Conservation (phyloP, 1,284 basidiomycete species). For the Puccinia triticina region DNA sequence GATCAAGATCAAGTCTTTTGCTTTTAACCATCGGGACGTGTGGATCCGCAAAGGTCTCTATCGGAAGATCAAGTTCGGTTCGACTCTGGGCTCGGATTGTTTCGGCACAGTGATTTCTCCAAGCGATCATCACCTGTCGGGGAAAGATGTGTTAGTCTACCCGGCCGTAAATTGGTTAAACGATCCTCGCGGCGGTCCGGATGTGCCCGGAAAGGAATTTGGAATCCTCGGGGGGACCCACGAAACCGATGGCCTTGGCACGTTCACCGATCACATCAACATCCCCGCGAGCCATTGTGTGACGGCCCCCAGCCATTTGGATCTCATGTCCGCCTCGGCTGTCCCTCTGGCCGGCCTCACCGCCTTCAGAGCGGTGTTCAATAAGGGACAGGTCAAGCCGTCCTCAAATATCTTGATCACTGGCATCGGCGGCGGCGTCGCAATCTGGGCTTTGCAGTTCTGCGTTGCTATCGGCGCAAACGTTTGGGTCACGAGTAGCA, state of each 20-base stretch:
- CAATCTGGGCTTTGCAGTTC: constrained; percentile 41
- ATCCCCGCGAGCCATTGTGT: constrained; percentile 24
- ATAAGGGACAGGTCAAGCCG: constrained; percentile 11
- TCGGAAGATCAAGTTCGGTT: background rate
- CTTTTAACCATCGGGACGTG: constrained; percentile 43
- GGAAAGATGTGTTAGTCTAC: constrained; percentile 31
- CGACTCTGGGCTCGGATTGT: constrained; percentile 44
- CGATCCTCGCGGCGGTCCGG: constrained; percentile 35
- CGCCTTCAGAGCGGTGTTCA: constrained; percentile 32
- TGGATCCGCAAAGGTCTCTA: constrained; percentile 40
- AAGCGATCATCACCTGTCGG: background rate
- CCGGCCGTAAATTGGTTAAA: constrained; percentile 40
- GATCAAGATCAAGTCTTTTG: constrained; percentile 29
- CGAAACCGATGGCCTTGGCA: constrained; percentile 20
- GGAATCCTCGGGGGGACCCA: constrained; percentile 39
- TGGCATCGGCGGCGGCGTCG: constrained; percentile 45
- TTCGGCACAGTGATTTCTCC: constrained; percentile 18
- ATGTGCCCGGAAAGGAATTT: constrained; percentile 30
- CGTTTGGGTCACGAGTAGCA: constrained; percentile 46
- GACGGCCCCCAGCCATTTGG: background rate
- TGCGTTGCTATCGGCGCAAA: constrained; percentile 33
- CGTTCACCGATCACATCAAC: constrained; percentile 33
- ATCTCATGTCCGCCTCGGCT: background rate
- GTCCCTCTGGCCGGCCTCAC: constrained; percentile 45
- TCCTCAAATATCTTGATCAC: constrained; percentile 25